Percentiles rank a stretch among this genome's conserved stretches.
Conservation (phyloP, 129 eudicot species). For the Tagetes erecta region DNA sequence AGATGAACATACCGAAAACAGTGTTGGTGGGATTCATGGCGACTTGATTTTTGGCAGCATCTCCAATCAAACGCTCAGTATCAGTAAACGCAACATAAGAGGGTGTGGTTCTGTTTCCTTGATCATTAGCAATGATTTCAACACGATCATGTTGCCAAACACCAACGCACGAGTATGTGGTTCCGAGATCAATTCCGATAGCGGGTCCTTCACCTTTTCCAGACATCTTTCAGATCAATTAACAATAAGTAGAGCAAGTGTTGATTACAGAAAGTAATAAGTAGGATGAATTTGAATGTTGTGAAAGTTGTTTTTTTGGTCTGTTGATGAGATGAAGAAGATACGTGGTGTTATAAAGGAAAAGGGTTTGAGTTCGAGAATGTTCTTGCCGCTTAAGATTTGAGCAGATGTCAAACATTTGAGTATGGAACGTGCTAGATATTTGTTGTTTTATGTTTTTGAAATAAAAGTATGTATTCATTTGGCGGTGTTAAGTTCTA, state of each 20-base stretch:
- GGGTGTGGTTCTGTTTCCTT: constrained; percentile 2
- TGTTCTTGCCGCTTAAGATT: not conserved
- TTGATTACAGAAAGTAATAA: too few species aligned
- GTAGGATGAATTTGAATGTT: too few species aligned
- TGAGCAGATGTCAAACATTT: not conserved
- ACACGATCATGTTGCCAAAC: constrained; percentile 12
- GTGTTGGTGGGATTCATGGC: constrained; percentile 13
- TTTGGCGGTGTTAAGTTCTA: not conserved
- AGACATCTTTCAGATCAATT: not conserved
- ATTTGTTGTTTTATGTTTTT: not conserved
- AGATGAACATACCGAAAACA: not conserved
- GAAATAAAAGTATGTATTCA: not conserved
- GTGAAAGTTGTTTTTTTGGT: too few species aligned
- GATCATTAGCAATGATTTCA: constrained; percentile 5
- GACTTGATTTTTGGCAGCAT: constrained; percentile 8
- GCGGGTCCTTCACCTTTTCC: constrained; percentile 12
- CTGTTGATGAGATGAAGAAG: too few species aligned
- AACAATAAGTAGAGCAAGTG: not conserved
- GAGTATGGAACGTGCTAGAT: constrained; percentile 2
- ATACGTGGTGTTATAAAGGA: not conserved
- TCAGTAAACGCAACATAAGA: constrained; percentile 15
- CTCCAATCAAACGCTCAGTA: not conserved
- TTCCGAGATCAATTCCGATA: constrained; percentile 2
- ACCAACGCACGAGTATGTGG: not conserved
- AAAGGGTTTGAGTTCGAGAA: not conserved